Base-by-base conservation (phyloP, 164 flowering plant species). In the Annona squamosa region DNA sequence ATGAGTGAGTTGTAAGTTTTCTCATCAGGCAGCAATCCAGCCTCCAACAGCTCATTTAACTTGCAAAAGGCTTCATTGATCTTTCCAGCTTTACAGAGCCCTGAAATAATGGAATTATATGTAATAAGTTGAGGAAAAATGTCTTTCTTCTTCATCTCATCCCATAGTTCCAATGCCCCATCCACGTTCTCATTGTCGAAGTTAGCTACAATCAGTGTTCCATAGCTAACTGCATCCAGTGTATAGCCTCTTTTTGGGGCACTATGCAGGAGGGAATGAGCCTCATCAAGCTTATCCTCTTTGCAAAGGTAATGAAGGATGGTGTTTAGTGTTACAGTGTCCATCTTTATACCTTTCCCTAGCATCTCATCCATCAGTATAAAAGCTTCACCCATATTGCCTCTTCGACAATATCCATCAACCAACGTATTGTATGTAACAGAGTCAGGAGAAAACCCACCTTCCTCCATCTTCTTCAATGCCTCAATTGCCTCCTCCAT, bases 371-470 rank as follows among this genome's bases (percentile, higher is more conserved):
- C 78, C 97, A 94, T 91, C 77, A 81, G 71, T 73, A 70, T 80
- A 61, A 83, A 86, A n/a, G 92, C 97, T 70, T 84, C 85, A 26
- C 57, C 82, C 75, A 92, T 65, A 16, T 87, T 83, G 70, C 92
- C 92, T 1, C 67, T 81, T 77, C 89, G 90, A 71, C 87, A 89
- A 73, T 80, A 84, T 17, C 85, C 91, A 83, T 80, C 74, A 6
- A 92, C 86, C 83, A 94, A 79, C 67, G 98, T 94, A 82, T 91
- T 91, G 71, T 87, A 94, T 1, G 97, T 85, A 52, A 90, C 71
- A 77, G 77, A 74, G 81, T 94, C 91, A 0, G 97, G 90, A 2
- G 79, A 73, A 78, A 84, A 63, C 47, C 97, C 97, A 74, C 62
- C 75, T 70, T 85, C 85, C 75, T 86, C 91, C 97, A 92, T 91